Conservation (phyloP, 768 basidiomycete species). For the Naganishia friedmannii region DNA sequence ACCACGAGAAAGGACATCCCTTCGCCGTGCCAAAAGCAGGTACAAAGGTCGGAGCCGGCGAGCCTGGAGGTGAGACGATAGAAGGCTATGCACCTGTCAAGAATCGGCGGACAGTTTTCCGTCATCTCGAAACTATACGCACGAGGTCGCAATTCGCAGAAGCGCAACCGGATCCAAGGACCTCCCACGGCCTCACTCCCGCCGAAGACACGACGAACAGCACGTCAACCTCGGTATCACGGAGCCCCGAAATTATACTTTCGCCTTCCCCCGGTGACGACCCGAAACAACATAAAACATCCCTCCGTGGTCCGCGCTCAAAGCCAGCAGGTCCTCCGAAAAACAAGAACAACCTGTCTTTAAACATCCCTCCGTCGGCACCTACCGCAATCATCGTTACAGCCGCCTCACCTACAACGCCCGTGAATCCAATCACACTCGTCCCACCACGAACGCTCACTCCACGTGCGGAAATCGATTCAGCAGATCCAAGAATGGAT, state of each 20-base stretch:
- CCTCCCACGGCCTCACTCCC: neutral
- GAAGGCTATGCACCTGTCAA: neutral
- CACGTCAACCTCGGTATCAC: neutral
- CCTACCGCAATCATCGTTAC: neutral
- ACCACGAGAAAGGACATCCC: neutral
- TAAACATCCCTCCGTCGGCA: conserved; percentile 11
- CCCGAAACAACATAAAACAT: neutral
- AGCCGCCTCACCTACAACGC: conserved; percentile 17
- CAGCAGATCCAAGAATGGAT: conserved; percentile 23
- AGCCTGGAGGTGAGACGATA: neutral
- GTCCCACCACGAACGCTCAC: conserved; percentile 36
- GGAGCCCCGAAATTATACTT: conserved; percentile 25
- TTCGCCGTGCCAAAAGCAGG: neutral
- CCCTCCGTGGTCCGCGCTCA: neutral
- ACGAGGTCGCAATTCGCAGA: neutral
- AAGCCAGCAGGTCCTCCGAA: neutral
- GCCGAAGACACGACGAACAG: neutral
- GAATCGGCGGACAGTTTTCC: neutral
- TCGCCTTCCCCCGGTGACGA: conserved; percentile 23
- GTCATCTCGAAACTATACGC: neutral
- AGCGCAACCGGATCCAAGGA: neutral
- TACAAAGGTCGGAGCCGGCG: neutral
- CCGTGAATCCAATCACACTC: conserved; percentile 33
- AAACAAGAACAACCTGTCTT: conserved; percentile 6
- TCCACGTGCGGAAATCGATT: neutral